Conservation (phyloP, 2,329 filamentous ascomycete genomes). For the Pseudocercospora vitis region DNA sequence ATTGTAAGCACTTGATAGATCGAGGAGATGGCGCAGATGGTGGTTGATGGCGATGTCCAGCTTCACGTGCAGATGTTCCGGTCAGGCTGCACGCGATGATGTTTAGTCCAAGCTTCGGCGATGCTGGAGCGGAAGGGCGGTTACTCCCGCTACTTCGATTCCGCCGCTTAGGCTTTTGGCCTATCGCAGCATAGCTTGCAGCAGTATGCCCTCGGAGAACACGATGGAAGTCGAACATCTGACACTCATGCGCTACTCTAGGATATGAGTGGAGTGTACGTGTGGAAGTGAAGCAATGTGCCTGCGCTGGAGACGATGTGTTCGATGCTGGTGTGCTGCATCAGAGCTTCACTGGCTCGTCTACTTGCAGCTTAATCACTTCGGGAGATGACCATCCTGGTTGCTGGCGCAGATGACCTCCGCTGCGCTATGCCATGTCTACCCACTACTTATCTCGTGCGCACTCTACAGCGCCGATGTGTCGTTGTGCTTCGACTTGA, state of each 20-base stretch:
- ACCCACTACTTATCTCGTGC: slow-evolving; percentile 3
- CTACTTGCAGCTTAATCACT: background rate
- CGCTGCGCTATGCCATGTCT: background rate
- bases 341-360: slow-evolving; percentile 1
- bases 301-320: background rate
- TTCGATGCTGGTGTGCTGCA: slow-evolving; percentile 1
- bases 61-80: slow-evolving; percentile 16
- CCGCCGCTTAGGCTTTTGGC: background rate
- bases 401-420: slow-evolving; percentile 5
- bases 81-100: slow-evolving; percentile 6
- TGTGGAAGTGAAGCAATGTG: background rate
- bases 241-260: background rate
- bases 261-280: background rate
- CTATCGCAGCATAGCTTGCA: background rate
- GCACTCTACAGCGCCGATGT: background rate
- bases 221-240: background rate
- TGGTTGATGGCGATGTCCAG: slow-evolving; percentile 6
- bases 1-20: background rate
- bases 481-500: background rate
- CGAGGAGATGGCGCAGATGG: slow-evolving; percentile 8
- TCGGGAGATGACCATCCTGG: background rate
- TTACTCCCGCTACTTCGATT: background rate
- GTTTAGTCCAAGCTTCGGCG: slow-evolving; percentile 6
- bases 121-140: background rate
- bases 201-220: background rate